Evolutionary conservation across 1,284 basidiomycete species (phyloP).

Genomic region (Cystobasidium slooffiae): DNA sequence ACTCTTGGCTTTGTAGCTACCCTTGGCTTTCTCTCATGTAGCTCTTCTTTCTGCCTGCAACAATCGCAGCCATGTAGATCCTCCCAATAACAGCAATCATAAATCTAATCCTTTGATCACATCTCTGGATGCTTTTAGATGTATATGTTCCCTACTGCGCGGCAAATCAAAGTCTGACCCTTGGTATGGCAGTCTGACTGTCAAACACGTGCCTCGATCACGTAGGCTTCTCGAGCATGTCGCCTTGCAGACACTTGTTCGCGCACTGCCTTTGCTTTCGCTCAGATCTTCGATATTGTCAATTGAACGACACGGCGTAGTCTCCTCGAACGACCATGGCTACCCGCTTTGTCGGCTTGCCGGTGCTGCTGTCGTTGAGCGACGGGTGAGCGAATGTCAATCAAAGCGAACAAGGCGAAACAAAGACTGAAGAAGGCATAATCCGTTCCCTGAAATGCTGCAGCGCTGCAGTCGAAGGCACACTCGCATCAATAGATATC

Average conservation of each 20-base stretch:
- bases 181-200: no score
- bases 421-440: not conserved
- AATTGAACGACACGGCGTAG: not conserved
- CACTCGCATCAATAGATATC: slow-evolving; percentile 32
- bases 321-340: slow-evolving; percentile 6
- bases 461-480: slow-evolving; percentile 40
- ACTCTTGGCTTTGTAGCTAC: no score
- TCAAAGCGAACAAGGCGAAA: not conserved
- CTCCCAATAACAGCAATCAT: not conserved
- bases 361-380: slow-evolving; percentile 36
- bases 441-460: no score
- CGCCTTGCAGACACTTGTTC: no score
- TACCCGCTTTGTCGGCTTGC: slow-evolving; percentile 36
- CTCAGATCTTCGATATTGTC: no score
- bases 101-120: no score
- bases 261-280: no score
- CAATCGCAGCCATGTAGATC: not conserved
- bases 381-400: slow-evolving; percentile 30
- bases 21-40: not conserved
- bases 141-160: not conserved
- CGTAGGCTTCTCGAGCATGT: no score
- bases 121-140: no score
- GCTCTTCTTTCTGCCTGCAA: not conserved
- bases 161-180: not conserved
- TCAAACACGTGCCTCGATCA: no score